A percentile compares a stretch with the other conserved stretches of the same genome.
Evolutionary conservation across 2,329 filamentous ascomycete genomes (phyloP).

Genomic region (Raffaelea ambrosiae): DNA sequence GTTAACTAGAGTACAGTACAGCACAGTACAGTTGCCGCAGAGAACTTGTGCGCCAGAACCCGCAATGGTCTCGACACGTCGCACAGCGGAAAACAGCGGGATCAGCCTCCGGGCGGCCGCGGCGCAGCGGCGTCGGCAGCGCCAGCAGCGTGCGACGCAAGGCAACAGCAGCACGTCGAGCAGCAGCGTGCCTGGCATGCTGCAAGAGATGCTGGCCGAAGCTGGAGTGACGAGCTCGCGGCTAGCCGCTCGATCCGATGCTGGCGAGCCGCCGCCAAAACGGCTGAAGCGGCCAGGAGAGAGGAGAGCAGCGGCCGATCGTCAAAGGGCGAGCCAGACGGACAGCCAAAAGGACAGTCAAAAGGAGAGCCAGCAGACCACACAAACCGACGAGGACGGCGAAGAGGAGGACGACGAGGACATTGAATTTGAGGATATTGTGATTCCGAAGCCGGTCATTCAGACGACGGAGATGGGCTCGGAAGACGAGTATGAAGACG

Average conservation of each 20-base stretch:
- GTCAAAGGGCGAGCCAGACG: neutral
- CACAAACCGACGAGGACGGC: slow-evolving; percentile 1
- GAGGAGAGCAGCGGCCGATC: neutral
- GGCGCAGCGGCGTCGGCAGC: slow-evolving; percentile 5
- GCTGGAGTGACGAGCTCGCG: slow-evolving; percentile 6
- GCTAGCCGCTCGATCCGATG: neutral
- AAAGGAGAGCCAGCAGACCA: neutral
- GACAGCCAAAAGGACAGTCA: neutral
- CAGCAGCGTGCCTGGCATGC: slow-evolving; percentile 5
- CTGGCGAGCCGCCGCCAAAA: slow-evolving; percentile 11
- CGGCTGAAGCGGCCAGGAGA: slow-evolving; percentile 14
- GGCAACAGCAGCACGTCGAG: neutral
- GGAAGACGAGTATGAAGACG: slow-evolving; percentile 13
- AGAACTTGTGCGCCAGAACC: too few species aligned
- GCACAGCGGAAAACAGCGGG: slow-evolving; percentile 1
- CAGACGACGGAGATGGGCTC: slow-evolving; percentile 13
- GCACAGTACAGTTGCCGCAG: too few species aligned
- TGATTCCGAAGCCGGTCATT: slow-evolving; percentile 12
- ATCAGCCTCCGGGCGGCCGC: slow-evolving; percentile 7
- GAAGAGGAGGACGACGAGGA: slow-evolving; percentile 12
- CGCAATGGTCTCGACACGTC: neutral
- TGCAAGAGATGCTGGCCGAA: slow-evolving; percentile 14
- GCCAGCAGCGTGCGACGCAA: neutral
- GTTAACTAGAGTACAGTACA: too few species aligned
- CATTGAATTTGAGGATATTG: slow-evolving; percentile 15